These are phyloP conservation scores for Leptoxyphium fumago DNA, from an alignment of 2,329 filamentous ascomycete genomes.

Conservation along the genomic window DNA sequence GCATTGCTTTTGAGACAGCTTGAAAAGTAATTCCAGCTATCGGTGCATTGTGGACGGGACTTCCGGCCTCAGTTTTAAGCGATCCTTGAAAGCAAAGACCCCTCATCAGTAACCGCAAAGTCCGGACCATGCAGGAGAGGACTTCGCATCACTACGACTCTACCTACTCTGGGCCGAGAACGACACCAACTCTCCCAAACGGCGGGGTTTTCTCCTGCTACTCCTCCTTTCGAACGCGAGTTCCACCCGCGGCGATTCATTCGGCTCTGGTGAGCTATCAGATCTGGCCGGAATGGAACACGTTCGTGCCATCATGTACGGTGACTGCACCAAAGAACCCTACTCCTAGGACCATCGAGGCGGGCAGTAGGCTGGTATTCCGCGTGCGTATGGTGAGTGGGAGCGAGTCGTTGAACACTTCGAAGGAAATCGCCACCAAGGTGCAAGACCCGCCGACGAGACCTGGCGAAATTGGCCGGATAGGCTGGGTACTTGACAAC, in stretches of 20 bases:
- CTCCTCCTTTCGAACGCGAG: constrained; percentile 23
- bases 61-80: no score
- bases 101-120: no score
- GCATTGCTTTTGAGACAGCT: no score
- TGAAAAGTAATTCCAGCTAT: no score
- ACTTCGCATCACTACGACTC: constrained; percentile 7
- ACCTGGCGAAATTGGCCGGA: constrained; percentile 1
- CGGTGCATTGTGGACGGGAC: no score
- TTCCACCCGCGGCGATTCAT: constrained; percentile 29
- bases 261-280: constrained; percentile 29
- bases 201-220: constrained; percentile 21
- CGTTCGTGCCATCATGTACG: constrained; percentile 23
- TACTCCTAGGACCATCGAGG: not conserved
- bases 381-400: not conserved
- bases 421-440: not conserved
- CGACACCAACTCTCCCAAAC: constrained; percentile 15
- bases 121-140: no score
- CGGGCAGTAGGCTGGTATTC: not conserved
- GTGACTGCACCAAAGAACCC: not conserved
- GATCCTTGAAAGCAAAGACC: no score
- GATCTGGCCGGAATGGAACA: constrained; percentile 34
- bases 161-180: constrained; percentile 12
- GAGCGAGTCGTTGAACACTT: not conserved
- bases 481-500: constrained; percentile 19
- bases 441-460: not conserved